Conservation (phyloP, 2,329 filamentous ascomycete genomes). For the Emmonsia crescens region DNA sequence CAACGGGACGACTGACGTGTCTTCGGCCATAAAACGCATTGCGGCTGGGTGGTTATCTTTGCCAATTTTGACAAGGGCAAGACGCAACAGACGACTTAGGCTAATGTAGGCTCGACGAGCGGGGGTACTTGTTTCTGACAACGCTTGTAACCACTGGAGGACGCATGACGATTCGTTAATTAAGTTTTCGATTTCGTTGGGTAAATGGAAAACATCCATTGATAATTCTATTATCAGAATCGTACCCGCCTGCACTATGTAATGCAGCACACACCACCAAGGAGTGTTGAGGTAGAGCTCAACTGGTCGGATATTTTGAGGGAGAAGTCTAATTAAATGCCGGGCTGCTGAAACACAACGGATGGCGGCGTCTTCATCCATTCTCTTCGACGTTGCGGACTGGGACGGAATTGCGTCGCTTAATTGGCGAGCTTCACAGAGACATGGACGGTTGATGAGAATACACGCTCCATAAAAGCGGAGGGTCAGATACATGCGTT, state of each 20-base stretch:
- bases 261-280: slow-evolving; percentile 33
- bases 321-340: slow-evolving; percentile 23
- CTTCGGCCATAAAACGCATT: neutral
- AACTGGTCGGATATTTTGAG: slow-evolving; percentile 19
- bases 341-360: slow-evolving; percentile 26
- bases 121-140: slow-evolving; percentile 21
- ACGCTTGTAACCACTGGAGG: slow-evolving; percentile 23
- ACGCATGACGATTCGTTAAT: slow-evolving; percentile 22
- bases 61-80: slow-evolving; percentile 8
- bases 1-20: neutral
- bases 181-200: slow-evolving; percentile 17
- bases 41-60: neutral
- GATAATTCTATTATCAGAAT: slow-evolving; percentile 29
- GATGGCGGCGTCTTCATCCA: slow-evolving; percentile 23
- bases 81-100: slow-evolving; percentile 7
- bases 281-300: slow-evolving; percentile 24
- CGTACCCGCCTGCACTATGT: slow-evolving; percentile 29
- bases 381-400: slow-evolving; percentile 19
- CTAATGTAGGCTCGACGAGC: slow-evolving; percentile 21
- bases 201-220: slow-evolving; percentile 18
- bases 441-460: slow-evolving; percentile 29
- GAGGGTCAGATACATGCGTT: slow-evolving; percentile 12
- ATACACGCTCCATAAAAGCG: slow-evolving; percentile 26
- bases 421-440: slow-evolving; percentile 22
- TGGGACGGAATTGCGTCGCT: slow-evolving; percentile 23